Conservation (phyloP, 139 green algal species). For the Micractinium conductrix region DNA sequence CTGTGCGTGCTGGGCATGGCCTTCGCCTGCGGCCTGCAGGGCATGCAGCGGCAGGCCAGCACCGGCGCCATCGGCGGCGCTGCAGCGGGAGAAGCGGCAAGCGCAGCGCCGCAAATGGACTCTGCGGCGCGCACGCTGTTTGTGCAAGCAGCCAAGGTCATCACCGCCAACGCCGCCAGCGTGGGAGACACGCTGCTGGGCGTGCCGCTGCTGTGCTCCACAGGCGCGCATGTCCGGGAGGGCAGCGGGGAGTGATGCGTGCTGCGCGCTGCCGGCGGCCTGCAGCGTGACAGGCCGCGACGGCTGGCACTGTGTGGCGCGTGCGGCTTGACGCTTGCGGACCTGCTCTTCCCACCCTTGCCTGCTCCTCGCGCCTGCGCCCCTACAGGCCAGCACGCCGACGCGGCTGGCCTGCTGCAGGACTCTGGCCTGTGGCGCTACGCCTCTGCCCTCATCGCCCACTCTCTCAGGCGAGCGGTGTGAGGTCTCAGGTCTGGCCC, state of each 20-base stretch:
- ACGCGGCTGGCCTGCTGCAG: conserved; percentile 67
- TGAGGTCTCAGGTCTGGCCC: neutral
- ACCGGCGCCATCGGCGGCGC: neutral
- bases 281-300: no score
- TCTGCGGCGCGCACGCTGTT: conserved; percentile 45
- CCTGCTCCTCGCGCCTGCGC: no score
- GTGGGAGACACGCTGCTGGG: conserved; percentile 82
- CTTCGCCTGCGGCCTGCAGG: conserved; percentile 48
- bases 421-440: conserved; percentile 79
- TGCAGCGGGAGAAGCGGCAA: neutral
- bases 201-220: conserved; percentile 80
- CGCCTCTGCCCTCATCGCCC: conserved; percentile 67
- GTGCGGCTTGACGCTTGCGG: no score
- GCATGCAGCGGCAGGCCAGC: neutral
- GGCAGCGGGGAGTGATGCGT: no score
- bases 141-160: conserved; percentile 77
- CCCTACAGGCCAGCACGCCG: conserved; percentile 53
- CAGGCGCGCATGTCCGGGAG: no score
- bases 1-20: conserved; percentile 82
- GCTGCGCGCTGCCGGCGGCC: no score
- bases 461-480: conserved; percentile 35
- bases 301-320: no score
- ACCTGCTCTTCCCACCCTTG: neutral
- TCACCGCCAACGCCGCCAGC: conserved; percentile 76
- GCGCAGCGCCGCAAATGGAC: no score